Evolutionary conservation across 2,329 filamentous ascomycete genomes (phyloP).

Genomic region (Trichoderma sp.): DNA sequence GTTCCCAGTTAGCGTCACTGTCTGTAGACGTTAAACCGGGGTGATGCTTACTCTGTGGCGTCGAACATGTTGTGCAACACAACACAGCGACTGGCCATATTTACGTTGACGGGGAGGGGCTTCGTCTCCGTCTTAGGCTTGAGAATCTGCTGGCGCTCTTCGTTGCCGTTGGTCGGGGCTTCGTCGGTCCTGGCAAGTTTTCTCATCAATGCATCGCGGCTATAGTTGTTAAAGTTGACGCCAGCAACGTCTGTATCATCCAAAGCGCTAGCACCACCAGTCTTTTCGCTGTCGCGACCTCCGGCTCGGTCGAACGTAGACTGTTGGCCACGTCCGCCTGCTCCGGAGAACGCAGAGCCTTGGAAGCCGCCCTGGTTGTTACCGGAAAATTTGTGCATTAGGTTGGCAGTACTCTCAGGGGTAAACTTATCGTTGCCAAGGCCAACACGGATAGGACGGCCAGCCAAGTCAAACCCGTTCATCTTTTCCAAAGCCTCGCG

Average conservation of each 20-base stretch:
- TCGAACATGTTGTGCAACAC: constrained; percentile 96
- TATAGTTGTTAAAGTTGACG: constrained; percentile 99
- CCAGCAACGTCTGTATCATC: constrained; percentile 97
- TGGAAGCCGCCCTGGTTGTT: constrained; percentile 76
- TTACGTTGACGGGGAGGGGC: constrained; percentile 80
- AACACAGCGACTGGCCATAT: constrained; percentile 90
- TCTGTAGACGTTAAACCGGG: not conserved
- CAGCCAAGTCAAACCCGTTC: constrained; percentile 98
- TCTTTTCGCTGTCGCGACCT: constrained; percentile 85
- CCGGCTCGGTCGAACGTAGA: constrained; percentile 90
- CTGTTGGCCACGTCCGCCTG: constrained; percentile 82
- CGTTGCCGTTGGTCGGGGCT: constrained; percentile 61
- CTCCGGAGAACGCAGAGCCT: constrained; percentile 88
- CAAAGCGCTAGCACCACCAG: constrained; percentile 86
- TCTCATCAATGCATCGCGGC: constrained; percentile 96
- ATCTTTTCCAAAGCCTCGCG: constrained; percentile 96
- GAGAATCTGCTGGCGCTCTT: constrained; percentile 66
- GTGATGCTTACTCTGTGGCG: constrained; percentile 73
- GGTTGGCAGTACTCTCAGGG: constrained; percentile 89
- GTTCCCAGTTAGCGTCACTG: constrained; percentile 38
- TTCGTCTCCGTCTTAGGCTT: constrained; percentile 80
- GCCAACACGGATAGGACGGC: constrained; percentile 95
- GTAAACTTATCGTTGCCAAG: constrained; percentile 99
- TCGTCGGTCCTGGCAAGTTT: constrained; percentile 97
- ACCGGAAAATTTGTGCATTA: constrained; percentile 88